Percentiles rank a stretch among this genome's conserved stretches.
These are phyloP conservation scores for Tricholoma furcatifolium DNA, from an alignment of 768 basidiomycete genomes.

Conservation along the genomic window DNA sequence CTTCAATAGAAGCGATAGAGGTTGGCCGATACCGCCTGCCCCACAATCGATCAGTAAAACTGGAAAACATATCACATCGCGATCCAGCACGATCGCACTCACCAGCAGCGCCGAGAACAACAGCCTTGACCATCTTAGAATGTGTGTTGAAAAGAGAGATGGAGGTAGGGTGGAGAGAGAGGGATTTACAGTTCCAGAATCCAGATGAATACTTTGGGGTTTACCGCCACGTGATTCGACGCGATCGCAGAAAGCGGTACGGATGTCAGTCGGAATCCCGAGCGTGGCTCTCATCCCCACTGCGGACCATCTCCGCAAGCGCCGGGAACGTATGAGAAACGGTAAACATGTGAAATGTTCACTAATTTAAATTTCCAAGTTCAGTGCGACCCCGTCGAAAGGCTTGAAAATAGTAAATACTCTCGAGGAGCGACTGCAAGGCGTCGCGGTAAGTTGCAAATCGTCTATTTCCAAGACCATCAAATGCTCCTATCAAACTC, in stretches of 20 bases:
- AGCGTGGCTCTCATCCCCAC: background rate
- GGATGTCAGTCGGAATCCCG: background rate
- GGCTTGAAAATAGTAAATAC: background rate
- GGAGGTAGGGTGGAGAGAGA: slow-evolving; percentile 5
- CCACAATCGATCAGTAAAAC: background rate
- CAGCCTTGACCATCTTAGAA: slow-evolving; percentile 66
- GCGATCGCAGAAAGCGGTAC: slow-evolving; percentile 11
- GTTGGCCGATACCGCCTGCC: slow-evolving; percentile 94
- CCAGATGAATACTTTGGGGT: slow-evolving; percentile 3
- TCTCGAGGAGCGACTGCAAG: too few species aligned
- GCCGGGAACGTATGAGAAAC: background rate
- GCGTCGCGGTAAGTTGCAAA: too few species aligned
- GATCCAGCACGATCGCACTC: slow-evolving; percentile 18
- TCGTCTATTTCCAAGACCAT: too few species aligned
- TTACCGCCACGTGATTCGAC: slow-evolving; percentile 20
- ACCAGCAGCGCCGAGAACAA: slow-evolving; percentile 97
- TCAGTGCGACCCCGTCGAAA: background rate
- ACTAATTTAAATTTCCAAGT: background rate
- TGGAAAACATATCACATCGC: slow-evolving; percentile 3
- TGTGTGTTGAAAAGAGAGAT: slow-evolving; percentile 5
- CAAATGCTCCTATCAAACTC: too few species aligned
- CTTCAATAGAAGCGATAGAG: slow-evolving; percentile 91
- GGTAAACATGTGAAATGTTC: background rate
- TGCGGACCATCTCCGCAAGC: background rate
- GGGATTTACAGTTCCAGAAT: slow-evolving; percentile 8